Evolutionary conservation across 78 protist genomes (phyloP).

Genomic region (Cavenderia fasciculata): DNA sequence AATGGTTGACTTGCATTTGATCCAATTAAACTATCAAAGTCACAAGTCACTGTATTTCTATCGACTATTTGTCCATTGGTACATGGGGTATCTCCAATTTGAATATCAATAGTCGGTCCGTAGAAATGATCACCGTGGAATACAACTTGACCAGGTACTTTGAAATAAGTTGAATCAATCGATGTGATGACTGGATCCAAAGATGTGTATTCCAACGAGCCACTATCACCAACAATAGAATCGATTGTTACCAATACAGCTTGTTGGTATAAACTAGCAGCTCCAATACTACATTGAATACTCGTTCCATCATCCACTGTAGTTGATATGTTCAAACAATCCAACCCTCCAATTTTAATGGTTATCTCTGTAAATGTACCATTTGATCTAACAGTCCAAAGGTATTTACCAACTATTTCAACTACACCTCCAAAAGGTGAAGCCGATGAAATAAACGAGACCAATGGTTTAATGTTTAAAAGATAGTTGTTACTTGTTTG

Average conservation of each 20-base stretch:
- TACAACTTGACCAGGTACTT: background rate
- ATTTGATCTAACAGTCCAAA: background rate
- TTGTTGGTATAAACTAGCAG: background rate
- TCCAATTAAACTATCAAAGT: background rate
- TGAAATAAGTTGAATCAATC: background rate
- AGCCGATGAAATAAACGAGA: background rate
- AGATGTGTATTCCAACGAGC: background rate
- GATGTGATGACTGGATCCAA: background rate
- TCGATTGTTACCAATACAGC: background rate
- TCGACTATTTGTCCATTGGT: background rate
- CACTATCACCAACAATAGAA: background rate
- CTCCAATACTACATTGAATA: background rate
- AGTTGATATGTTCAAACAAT: background rate
- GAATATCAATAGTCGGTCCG: background rate
- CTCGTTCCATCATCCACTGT: background rate
- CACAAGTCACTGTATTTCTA: background rate
- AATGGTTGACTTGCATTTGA: background rate
- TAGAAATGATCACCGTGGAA: background rate
- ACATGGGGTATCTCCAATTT: background rate
- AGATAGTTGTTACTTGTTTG: background rate
- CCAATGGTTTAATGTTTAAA: background rate
- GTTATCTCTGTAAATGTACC: background rate
- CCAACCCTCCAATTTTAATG: background rate
- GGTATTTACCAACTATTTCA: slow-evolving; percentile 10
- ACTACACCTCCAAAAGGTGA: slow-evolving; percentile 14